Evolutionary conservation across 306 rosid genomes (phyloP), one percentile per base, ranked within the genome.

Genomic region (Morella rubra): DNA sequence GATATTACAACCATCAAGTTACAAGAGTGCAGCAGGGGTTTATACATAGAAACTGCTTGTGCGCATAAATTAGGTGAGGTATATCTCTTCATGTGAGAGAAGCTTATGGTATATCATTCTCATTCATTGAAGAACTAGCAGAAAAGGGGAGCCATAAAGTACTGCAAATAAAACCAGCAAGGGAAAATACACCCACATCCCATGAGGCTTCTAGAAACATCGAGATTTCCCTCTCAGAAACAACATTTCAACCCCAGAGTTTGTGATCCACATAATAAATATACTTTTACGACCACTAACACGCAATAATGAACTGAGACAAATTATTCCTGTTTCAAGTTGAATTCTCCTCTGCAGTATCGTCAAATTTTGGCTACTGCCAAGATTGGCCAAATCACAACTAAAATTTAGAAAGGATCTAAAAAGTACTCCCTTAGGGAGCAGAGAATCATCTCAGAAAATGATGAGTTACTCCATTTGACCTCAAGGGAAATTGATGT

Each of bases 1-100:
- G 77, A 76, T 58, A 79, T 3, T 40, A 72, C 47, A 40, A 40
- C 44, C 45, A 37, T 64, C 64, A 45, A 64, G 6, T 64, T 9
- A 42, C 71, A 66, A 42, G 11, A 66, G 22, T 42, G 71, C 50
- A 42, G 22, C 50, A n/a, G 7, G 22, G 20, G 22, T 22, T 8
- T 22, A 58, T 22, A 20, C 4, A 8, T 22, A 58, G 64, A 58
- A 19, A 58, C 12, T 42, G 49, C 15, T 18, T 66, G 27, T 0
- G 7, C 18, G 18, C 40, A 6, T 42, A 66, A 66, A 65, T 42
- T 41, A n/a, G 18, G 71, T 8, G 16, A 27, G 44, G 22, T 11
- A 42, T n/a, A 66, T 66, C 32, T 66, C 22, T 18, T 47, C 71
- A 66, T 18, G 27, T 42, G 50, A 66, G 24, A 41, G 47, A 66